These are phyloP conservation scores for Collybia sordida DNA, from an alignment of 768 basidiomycete species.

Conservation along the genomic window DNA sequence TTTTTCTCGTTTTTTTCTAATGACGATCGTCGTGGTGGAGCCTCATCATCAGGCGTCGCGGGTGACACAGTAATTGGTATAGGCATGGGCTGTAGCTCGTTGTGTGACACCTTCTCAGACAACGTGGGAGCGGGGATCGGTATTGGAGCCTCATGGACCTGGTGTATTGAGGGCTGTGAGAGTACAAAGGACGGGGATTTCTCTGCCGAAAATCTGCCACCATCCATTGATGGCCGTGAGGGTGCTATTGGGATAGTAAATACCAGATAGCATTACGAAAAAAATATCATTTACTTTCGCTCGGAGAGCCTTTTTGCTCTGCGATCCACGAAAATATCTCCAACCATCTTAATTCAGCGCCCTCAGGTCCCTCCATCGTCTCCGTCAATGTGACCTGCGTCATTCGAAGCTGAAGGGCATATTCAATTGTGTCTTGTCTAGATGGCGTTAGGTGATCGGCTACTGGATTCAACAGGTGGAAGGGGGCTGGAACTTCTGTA, in stretches of 20 bases:
- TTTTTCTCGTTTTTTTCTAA: slow-evolving; percentile 12
- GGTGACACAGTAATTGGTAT: slow-evolving; percentile 63
- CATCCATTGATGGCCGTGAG: slow-evolving; percentile 17
- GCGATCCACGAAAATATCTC: slow-evolving; percentile 89
- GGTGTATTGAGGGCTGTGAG: background rate
- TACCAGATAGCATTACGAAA: background rate
- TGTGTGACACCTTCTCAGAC: slow-evolving; percentile 6
- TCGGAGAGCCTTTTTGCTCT: slow-evolving; percentile 40
- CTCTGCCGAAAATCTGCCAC: slow-evolving; percentile 5
- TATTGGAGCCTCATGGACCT: slow-evolving; percentile 1
- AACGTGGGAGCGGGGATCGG: background rate
- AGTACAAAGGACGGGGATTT: slow-evolving; percentile 8
- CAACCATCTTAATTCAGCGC: slow-evolving; percentile 77
- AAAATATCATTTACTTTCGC: slow-evolving; percentile 6
- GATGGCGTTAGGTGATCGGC: slow-evolving; percentile 51
- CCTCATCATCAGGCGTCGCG: slow-evolving; percentile 47
- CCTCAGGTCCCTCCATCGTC: slow-evolving; percentile 81
- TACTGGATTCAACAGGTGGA: slow-evolving; percentile 40
- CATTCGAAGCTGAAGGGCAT: slow-evolving; percentile 83
- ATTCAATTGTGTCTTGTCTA: slow-evolving; percentile 64
- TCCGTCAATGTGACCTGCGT: slow-evolving; percentile 82
- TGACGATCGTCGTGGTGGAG: slow-evolving; percentile 9
- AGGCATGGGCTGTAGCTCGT: slow-evolving; percentile 19
- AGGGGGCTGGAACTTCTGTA: slow-evolving; percentile 36
- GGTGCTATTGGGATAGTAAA: slow-evolving; percentile 2